phyloP scores from a whole-genome alignment of 2,329 filamentous ascomycete genomes.

The Pseudogymnoascus sp. region DNA sequence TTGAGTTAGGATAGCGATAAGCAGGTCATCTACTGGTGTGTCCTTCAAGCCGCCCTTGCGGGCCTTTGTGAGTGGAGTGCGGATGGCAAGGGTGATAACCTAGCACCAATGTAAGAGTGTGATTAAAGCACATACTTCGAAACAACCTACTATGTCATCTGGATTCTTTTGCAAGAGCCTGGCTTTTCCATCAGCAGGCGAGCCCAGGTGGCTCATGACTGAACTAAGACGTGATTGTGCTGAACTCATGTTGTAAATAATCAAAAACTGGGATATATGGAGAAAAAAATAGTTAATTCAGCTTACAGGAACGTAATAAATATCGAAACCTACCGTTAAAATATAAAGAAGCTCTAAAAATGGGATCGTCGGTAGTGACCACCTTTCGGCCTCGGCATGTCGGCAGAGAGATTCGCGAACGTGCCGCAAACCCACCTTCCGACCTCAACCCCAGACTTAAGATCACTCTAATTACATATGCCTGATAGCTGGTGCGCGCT shows the following conservation, averaged over 20 bases:
- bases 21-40: conserved; percentile 73
- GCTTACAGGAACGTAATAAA: neutral
- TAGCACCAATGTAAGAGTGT: conserved; percentile 8
- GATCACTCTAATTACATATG: neutral
- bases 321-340: neutral
- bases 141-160: conserved; percentile 63
- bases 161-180: conserved; percentile 68
- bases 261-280: neutral
- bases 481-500: neutral
- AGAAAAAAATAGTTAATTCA: neutral
- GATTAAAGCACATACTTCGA: conserved; percentile 42
- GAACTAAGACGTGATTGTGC: conserved; percentile 23
- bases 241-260: conserved; percentile 15
- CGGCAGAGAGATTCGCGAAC: neutral
- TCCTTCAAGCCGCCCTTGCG: conserved; percentile 93
- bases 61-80: conserved; percentile 83
- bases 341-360: neutral
- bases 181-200: conserved; percentile 38
- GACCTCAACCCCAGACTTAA: neutral
- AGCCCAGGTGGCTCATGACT: conserved; percentile 34
- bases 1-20: conserved; percentile 66
- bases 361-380: neutral
- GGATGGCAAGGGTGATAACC: conserved; percentile 82
- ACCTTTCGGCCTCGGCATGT: neutral
- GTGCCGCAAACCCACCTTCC: neutral